These are phyloP conservation scores for Paracoccidioides lutzii DNA, from an alignment of 2,329 filamentous ascomycete species.

Conservation along the genomic window DNA sequence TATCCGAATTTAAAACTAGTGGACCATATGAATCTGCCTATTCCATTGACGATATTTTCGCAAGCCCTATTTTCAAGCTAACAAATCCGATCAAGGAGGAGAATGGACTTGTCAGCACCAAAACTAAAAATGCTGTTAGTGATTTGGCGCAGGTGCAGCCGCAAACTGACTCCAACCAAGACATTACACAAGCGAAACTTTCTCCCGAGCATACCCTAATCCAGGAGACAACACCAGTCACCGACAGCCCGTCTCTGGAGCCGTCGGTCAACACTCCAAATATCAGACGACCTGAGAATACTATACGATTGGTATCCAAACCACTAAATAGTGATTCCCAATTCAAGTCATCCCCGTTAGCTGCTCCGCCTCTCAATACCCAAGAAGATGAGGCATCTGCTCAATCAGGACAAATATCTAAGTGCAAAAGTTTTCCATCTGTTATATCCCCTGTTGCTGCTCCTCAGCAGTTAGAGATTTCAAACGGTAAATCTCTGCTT, in stretches of 20 bases:
- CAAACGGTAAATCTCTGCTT: conserved; percentile 1
- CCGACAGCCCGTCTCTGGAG: neutral
- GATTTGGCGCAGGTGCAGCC: neutral
- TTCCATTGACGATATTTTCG: neutral
- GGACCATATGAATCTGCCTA: neutral
- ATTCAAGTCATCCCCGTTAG: conserved; percentile 24
- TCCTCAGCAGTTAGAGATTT: neutral
- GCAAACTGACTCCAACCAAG: neutral
- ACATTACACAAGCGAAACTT: neutral
- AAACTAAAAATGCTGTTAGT: neutral
- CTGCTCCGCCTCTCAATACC: conserved; percentile 13
- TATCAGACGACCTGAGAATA: neutral
- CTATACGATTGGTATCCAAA: conserved; percentile 1
- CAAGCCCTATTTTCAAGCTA: neutral
- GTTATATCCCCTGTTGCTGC: neutral
- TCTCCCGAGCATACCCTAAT: neutral
- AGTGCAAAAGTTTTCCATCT: neutral
- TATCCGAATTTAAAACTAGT: neutral
- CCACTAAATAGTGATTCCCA: conserved; percentile 10
- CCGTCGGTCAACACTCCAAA: neutral
- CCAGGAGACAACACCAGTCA: neutral
- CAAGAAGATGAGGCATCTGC: neutral
- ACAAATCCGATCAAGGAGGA: neutral
- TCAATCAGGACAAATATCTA: conserved; percentile 1
- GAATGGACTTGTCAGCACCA: neutral